Base-by-base conservation (phyloP, 176 grass and related monocot genomes). In the Stipa capillata region DNA sequence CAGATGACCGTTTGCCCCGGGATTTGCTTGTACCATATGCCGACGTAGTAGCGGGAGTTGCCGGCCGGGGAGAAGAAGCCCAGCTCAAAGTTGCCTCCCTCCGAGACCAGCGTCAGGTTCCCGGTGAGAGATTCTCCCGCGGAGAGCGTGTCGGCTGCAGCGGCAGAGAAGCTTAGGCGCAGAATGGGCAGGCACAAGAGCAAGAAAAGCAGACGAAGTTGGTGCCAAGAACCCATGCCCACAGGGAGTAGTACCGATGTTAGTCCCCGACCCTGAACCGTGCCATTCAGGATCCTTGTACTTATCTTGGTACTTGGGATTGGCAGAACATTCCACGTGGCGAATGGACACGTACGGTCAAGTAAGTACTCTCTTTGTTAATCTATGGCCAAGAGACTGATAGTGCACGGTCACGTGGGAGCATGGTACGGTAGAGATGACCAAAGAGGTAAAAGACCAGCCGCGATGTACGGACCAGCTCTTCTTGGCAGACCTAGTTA, bases 21-120 rank as follows among this genome's bases (percentile, higher is more conserved):
- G 58, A 87, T 63, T 13, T 64, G 71, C 25, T 84, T 87, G 84
- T 81, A 93, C 90, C 90, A 93, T 73, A 93, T 78, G 53, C 83
- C 90, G 8, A 84, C 16, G 76, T 87, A 89, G 78, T 84, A 51
- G 29, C 6, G 25, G 56, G 83, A 42, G 48, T 40, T 29, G 2
- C 78, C 72, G 12, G 78, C 44, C 31, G 83, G 87, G 0, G 83
- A 50, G 87, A 90, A 85, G 83, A 90, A 90, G 28, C 87, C 83
- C 36, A 90, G 66, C 87, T 78, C 79, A 9, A 90, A 90, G n/a
- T 65, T 40, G 48, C 79, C 83, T n/a, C 69, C 72, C 37, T 70
- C 60, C 48, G 87, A 82, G 16, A 90, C 58, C 14, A 90, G 65
- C 15, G 83, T 85, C 34, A 34, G 72, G 24, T 67, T 78, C 11